Conservation (phyloP, 148 eudicot genomes). For the Polygonum maritimum region DNA sequence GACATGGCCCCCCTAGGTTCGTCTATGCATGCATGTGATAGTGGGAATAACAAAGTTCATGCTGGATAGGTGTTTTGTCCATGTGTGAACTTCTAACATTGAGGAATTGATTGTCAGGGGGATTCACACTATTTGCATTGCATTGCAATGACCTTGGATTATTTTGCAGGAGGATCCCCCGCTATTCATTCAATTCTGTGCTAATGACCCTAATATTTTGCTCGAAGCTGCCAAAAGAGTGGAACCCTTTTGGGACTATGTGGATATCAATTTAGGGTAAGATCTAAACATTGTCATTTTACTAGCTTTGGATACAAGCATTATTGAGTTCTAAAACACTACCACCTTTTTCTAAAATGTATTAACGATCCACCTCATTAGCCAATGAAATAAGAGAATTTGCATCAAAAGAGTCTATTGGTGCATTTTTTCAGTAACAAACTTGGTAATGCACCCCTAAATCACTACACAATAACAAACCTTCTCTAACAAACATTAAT, state of each 20-base stretch:
- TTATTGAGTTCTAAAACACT: too few relatives aligned
- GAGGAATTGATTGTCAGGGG: not conserved
- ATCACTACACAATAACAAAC: too few relatives aligned
- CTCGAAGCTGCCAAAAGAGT: conserved; percentile 80
- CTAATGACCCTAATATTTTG: conserved; percentile 84
- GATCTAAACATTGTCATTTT: not conserved
- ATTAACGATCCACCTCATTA: too few relatives aligned
- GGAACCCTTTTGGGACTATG: conserved; percentile 85
- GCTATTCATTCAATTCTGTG: conserved; percentile 93
- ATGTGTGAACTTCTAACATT: not conserved
- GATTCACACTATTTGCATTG: not conserved
- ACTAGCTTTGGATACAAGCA: too few relatives aligned
- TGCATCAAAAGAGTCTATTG: too few relatives aligned
- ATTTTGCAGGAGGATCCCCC: conserved; percentile 84
- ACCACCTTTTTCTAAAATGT: too few relatives aligned
- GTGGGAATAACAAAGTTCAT: not conserved
- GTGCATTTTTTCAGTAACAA: too few relatives aligned
- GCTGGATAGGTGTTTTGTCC: not conserved
- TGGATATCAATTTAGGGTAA: conserved; percentile 95
- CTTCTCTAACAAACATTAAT: too few relatives aligned
- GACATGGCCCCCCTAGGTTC: too few relatives aligned
- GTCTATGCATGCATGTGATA: too few relatives aligned
- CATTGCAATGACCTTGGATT: not conserved
- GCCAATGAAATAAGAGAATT: too few relatives aligned
- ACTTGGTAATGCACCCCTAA: too few relatives aligned